These are phyloP conservation scores for Puccinia polysora DNA, from an alignment of 1,284 basidiomycete genomes.

Conservation along the genomic window DNA sequence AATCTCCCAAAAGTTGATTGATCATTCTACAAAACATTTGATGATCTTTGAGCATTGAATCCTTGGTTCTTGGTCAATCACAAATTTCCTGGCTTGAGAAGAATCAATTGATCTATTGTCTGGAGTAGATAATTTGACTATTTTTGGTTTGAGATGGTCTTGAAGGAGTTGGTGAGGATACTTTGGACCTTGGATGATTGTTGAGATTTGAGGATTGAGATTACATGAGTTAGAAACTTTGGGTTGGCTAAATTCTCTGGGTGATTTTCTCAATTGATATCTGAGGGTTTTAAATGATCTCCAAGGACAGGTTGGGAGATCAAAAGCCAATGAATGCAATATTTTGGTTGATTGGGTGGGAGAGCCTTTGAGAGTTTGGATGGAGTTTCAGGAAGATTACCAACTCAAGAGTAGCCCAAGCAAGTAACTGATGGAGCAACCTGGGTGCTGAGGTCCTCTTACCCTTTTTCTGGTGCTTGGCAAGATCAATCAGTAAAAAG, in stretches of 20 bases:
- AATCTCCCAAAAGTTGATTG: conserved; percentile 20
- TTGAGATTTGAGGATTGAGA: conserved; percentile 3
- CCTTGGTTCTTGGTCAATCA: not conserved
- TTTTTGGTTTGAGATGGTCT: not conserved
- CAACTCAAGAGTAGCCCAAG: conserved; percentile 17
- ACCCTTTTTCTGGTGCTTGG: not conserved
- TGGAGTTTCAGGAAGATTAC: conserved; percentile 18
- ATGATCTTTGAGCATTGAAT: not conserved
- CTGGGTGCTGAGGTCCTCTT: not conserved
- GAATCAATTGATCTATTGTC: conserved; percentile 18
- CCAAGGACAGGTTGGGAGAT: not conserved
- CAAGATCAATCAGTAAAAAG: conserved; percentile 8
- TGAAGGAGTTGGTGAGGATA: not conserved
- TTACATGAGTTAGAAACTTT: not conserved
- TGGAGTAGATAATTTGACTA: conserved; percentile 12
- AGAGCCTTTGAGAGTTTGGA: not conserved
- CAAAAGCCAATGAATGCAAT: not conserved
- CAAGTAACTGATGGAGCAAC: conserved; percentile 12
- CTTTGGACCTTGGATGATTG: not conserved
- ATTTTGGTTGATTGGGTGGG: conserved; percentile 13
- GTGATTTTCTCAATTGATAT: too few relatives aligned
- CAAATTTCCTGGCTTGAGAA: conserved; percentile 8
- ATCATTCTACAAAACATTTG: not conserved
- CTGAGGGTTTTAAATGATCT: not conserved
- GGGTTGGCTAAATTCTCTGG: not conserved